These are phyloP conservation scores for Saprolegnia diclina DNA, from an alignment of 352 stramenopile genomes.

Conservation along the genomic window DNA sequence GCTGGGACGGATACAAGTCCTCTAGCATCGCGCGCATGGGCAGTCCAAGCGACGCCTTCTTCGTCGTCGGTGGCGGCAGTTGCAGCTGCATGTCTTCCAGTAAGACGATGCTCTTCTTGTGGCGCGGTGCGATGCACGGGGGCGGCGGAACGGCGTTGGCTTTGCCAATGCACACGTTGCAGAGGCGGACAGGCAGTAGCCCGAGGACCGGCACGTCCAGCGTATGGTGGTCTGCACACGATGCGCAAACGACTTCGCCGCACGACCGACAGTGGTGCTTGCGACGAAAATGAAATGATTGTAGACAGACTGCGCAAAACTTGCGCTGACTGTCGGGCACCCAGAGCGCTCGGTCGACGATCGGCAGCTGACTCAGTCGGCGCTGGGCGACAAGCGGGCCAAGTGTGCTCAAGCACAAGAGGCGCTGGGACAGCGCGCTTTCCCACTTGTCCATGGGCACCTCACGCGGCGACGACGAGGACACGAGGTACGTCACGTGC, in stretches of 20 bases:
- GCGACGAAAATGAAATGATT: slow-evolving; percentile 51
- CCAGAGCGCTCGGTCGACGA: slow-evolving; percentile 48
- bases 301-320: slow-evolving; percentile 56
- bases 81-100: too few species aligned
- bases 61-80: too few species aligned
- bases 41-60: too few species aligned
- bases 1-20: too few species aligned
- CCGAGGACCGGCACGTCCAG: slow-evolving; percentile 40
- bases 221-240: slow-evolving; percentile 50
- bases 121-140: background rate
- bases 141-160: slow-evolving; percentile 28
- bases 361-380: slow-evolving; percentile 50
- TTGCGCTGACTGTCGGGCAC: slow-evolving; percentile 50
- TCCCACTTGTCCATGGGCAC: slow-evolving; percentile 37
- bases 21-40: too few species aligned
- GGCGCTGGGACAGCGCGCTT: slow-evolving; percentile 36
- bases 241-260: slow-evolving; percentile 66
- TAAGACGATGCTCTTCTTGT: too few species aligned
- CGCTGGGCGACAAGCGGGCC: slow-evolving; percentile 53
- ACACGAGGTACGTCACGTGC: slow-evolving; percentile 55
- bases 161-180: slow-evolving; percentile 54
- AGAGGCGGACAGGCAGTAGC: slow-evolving; percentile 50
- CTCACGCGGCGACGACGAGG: slow-evolving; percentile 31
- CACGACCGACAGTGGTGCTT: slow-evolving; percentile 72
- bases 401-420: slow-evolving; percentile 41